phyloP scores from a whole-genome alignment of 352 stramenopile species.

The Phytophthora boehmeriae region DNA sequence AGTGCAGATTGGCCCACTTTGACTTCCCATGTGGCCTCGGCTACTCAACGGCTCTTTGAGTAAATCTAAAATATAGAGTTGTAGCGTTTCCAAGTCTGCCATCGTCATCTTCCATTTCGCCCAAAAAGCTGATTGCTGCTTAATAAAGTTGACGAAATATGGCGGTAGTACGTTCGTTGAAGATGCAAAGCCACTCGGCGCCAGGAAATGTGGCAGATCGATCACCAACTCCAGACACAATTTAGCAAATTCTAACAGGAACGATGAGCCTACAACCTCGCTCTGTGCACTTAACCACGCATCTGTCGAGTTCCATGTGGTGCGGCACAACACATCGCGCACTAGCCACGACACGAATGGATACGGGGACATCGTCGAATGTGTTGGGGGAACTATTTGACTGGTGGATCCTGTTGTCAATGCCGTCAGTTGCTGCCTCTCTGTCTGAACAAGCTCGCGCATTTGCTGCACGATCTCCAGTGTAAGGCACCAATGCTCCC shows the following conservation, averaged over 20 bases:
- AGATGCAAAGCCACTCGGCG: slow-evolving; percentile 43
- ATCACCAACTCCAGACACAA: slow-evolving; percentile 79
- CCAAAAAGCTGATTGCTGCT: slow-evolving; percentile 76
- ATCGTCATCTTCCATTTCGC: slow-evolving; percentile 73
- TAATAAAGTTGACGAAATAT: slow-evolving; percentile 90
- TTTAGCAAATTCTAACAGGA: slow-evolving; percentile 75
- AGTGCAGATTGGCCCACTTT: slow-evolving; percentile 1
- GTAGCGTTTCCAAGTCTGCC: slow-evolving; percentile 57
- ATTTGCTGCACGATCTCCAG: slow-evolving; percentile 87
- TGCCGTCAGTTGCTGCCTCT: slow-evolving; percentile 60
- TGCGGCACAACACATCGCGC: slow-evolving; percentile 80
- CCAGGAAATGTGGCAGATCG: slow-evolving; percentile 75
- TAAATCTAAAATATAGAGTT: slow-evolving; percentile 62
- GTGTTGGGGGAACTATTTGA: slow-evolving; percentile 26
- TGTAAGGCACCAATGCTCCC: slow-evolving; percentile 85
- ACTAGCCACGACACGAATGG: slow-evolving; percentile 86
- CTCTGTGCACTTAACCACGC: slow-evolving; percentile 65
- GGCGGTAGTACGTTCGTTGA: slow-evolving; percentile 77
- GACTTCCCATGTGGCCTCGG: slow-evolving; percentile 14
- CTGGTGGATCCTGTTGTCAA: slow-evolving; percentile 12
- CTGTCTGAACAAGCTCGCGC: slow-evolving; percentile 68
- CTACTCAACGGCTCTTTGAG: slow-evolving; percentile 58
- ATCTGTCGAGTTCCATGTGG: slow-evolving; percentile 81
- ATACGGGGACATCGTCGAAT: slow-evolving; percentile 62
- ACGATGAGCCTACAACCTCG: slow-evolving; percentile 64